Evolutionary conservation across 768 basidiomycete species (phyloP), one percentile per base, ranked within the genome.

Genomic region (Suillus occidentalis): DNA sequence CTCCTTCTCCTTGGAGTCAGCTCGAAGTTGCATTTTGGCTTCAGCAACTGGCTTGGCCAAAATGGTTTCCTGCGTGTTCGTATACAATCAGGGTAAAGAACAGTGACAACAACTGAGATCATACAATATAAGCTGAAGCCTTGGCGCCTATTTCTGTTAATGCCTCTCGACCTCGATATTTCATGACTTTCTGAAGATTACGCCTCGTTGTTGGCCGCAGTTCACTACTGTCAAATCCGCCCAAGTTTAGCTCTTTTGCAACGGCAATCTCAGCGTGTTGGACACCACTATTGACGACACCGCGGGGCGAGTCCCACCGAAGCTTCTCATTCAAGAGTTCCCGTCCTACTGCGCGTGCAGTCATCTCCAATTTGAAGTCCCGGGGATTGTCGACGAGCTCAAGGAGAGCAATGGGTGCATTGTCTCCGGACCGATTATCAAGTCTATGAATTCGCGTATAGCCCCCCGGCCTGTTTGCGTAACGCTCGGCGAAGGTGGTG

Each of bases 401-500:
- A 52, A 99, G 77, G 67, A 99, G 87, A 4, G 96, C 95, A 70
- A 89, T 84, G 2, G 95, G 94, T 31, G 97, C 97, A 71, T 96
- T 93, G 80, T 99, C 97, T 16, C 96, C 95, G 63, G 80, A 82
- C 6, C 97, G 87, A 74, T 90, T 86, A n/a, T 96, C 97, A 68
- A 89, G 92, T 75, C 90, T 94, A 75, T 94, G 89, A 66, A 99
- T 89, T 28, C 97, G 89, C 6, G 97, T 99, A 80, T 98, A 99
- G 10, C 97, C 97, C 1, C 97, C 97, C 3, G 89, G 89, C 4
- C 97, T 87, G 18, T 82, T 70, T 0, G 87, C 83, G 76, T 98
- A 99, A 55, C 97, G 90, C 67, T 85, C 72, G 0, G 94, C 87
- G 62, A 97, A 89, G 2, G 87, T 85, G 12, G 82, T 83, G 75